phyloP scores from a whole-genome alignment of 306 rosid species.

The Elaeagnus macrophylla region DNA sequence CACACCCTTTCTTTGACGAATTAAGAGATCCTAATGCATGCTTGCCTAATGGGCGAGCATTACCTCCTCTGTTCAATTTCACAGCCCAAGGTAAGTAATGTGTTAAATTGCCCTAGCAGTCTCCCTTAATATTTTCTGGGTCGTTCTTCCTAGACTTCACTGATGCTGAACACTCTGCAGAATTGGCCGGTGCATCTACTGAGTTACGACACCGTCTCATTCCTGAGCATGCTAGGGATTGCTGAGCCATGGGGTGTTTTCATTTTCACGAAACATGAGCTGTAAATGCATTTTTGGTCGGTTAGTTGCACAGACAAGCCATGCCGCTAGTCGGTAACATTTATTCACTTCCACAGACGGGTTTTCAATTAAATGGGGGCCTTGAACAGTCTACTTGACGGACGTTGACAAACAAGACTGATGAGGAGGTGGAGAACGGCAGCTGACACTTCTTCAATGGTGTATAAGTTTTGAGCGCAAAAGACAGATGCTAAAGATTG shows the following conservation, averaged over 20 bases:
- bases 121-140: not conserved
- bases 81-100: conserved; percentile 63
- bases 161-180: conserved; percentile 39
- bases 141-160: not conserved
- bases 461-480: conserved; percentile 20
- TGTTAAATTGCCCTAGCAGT: not conserved
- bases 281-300: conserved; percentile 41
- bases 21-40: conserved; percentile 57
- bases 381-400: conserved; percentile 16
- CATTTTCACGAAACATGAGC: conserved; percentile 1
- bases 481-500: conserved; percentile 24
- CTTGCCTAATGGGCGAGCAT: conserved; percentile 62
- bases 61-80: conserved; percentile 74
- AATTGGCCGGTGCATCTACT: conserved; percentile 60
- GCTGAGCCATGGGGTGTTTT: conserved; percentile 1
- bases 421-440: conserved; percentile 24
- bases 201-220: conserved; percentile 83
- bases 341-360: conserved; percentile 15
- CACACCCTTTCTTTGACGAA: conserved; percentile 76
- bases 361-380: conserved; percentile 14
- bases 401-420: conserved; percentile 16
- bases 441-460: conserved; percentile 15
- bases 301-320: conserved; percentile 29
- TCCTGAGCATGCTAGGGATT: conserved; percentile 63
- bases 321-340: conserved; percentile 28